phyloP scores from a whole-genome alignment of 768 basidiomycete species.

The Tylopilus sp. region DNA sequence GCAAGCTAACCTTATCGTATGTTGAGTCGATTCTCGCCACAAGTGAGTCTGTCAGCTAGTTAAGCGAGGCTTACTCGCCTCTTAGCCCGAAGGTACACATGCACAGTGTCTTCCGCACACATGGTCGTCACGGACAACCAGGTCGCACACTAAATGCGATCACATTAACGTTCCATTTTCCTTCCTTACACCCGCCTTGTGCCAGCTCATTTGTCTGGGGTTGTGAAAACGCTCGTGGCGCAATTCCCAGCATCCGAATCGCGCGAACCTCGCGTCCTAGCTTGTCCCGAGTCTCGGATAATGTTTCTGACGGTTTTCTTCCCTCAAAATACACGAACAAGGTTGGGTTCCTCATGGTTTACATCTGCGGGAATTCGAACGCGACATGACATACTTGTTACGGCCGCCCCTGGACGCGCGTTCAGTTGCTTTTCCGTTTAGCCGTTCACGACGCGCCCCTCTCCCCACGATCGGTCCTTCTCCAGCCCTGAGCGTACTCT shows the following conservation, averaged over 20 bases:
- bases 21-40: no score
- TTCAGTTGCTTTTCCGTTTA: neutral
- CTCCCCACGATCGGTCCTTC: constrained; percentile 18
- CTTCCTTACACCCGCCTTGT: neutral
- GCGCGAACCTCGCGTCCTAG: neutral
- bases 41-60: no score
- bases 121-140: neutral
- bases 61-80: no score
- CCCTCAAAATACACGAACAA: constrained; percentile 1
- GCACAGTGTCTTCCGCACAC: neutral
- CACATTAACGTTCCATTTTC: neutral
- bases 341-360: constrained; percentile 11
- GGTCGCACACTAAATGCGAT: neutral
- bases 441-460: neutral
- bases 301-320: neutral
- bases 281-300: neutral
- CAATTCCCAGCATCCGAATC: neutral
- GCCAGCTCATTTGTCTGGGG: neutral
- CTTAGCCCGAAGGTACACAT: no score
- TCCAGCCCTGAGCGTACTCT: constrained; percentile 1
- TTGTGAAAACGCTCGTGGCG: neutral
- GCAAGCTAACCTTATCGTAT: no score
- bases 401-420: neutral
- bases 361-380: neutral
- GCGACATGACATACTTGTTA: neutral